Conservation (phyloP, 1,139 yeast genomes). For the Lodderomyces orthopsilosis region DNA sequence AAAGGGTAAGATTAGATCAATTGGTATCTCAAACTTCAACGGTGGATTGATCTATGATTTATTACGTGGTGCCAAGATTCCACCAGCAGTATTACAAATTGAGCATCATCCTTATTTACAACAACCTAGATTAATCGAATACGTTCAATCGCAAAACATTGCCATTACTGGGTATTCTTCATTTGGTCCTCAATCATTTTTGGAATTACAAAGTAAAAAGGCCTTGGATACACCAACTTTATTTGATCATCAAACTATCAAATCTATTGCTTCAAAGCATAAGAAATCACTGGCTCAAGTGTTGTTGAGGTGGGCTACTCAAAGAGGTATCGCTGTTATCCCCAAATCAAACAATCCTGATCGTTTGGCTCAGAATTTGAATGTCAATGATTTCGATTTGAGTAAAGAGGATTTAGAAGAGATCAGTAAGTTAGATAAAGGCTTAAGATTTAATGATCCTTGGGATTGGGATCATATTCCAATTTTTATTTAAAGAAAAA, state of each 20-base stretch:
- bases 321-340: constrained; percentile 66
- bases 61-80: constrained; percentile 65
- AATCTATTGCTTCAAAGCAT: constrained; percentile 53
- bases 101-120: constrained; percentile 93
- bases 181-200: constrained; percentile 71
- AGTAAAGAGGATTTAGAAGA: constrained; percentile 51
- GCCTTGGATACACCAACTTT: constrained; percentile 55
- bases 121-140: constrained; percentile 66
- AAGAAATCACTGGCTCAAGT: constrained; percentile 59
- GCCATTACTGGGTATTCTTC: constrained; percentile 84
- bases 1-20: constrained; percentile 65
- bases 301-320: constrained; percentile 78
- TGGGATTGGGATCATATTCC: constrained; percentile 69
- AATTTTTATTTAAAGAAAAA: constrained; percentile 32
- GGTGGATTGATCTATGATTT: constrained; percentile 72
- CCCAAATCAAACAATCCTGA: constrained; percentile 70
- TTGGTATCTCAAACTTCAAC: constrained; percentile 82
- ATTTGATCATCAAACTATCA: constrained; percentile 53
- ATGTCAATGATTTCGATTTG: constrained; percentile 53
- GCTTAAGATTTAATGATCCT: constrained; percentile 84
- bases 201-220: constrained; percentile 54
- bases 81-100: constrained; percentile 81
- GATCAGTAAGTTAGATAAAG: constrained; percentile 58
- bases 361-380: constrained; percentile 58
- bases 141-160: constrained; percentile 57